Base-by-base conservation (phyloP, 441 rosid species). In the Theobroma grandiflorum region DNA sequence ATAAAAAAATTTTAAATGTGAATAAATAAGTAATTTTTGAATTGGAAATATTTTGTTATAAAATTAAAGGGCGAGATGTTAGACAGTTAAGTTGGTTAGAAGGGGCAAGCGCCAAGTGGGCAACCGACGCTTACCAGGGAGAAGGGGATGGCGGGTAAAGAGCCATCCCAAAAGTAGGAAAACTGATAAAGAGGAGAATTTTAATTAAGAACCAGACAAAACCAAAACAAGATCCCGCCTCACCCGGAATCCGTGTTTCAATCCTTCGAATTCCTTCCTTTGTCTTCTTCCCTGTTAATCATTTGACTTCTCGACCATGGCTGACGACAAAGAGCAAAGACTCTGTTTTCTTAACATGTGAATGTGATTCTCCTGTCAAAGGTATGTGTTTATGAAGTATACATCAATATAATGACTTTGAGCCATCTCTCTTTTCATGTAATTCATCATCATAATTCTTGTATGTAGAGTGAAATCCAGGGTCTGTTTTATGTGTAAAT, bases 141-240 rank as follows among this genome's bases (percentile, higher is more conserved):
- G 14, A 61, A 33, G 35, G 66, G 69, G 14, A 35, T 64, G 69
- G 69, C 69, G 69, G 42, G 43, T 64, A 64, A 64, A 64, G n/a
- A 2, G 69, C 43, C 42, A 12, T 40, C 45, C 49, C 49, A 8
- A 45, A 45, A 45, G 49, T 45, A 45, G 49, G 31, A 64, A 33
- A 64, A 4, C 18, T 64, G 10, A 64, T 16, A 64, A 35, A 64
- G n/a, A 64, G 37, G 18, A 35, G 69, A 16, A 64, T 12, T 64
- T 33, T 64, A 22, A 26, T 62, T 33, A 62, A 62, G 3, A 62
- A 26, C 40, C 40, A 62, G 15, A 58, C 63, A 58, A 58, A 58
- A 16, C 22, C n/a, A 8, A 4, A 45, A 8, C 42, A 18, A 14
- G n/a, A 55, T 14, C 61, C n/a, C 61, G 18, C 42, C 49, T 45